Evolutionary conservation across 2,329 filamentous ascomycete genomes (phyloP), one percentile per base, ranked within the genome.

Genomic region (Sporothrix variecibatus): DNA sequence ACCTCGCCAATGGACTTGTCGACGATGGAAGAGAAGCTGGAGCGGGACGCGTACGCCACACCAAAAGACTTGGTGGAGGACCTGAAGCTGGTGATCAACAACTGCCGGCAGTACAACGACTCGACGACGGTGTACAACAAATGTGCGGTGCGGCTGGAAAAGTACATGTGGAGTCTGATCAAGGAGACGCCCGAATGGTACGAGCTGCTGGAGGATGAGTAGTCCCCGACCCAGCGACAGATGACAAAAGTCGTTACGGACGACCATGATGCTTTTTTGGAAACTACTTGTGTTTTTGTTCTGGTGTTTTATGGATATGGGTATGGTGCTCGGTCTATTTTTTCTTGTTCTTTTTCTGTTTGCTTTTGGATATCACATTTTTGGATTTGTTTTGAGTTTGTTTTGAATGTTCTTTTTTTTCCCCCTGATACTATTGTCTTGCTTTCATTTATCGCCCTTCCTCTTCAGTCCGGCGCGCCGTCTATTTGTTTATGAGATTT

Each of bases 21-120:
- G 64, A 98, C 95, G n/a, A 98, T 99, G 95, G 96, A 98, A 82
- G 91, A 90, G 78, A 97, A 97, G 83, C 92, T 98, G 76, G 95
- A 98, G 80, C 93, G 94, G 49, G 96, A 98, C 82, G 89, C 95
- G 79, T 99, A 99, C 81, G 89, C 90, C 17, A 94, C 90, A 0
- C 95, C 96, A 0, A 94, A 98, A 80, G 96, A 98, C 79, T 97
- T 99, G 78, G 91, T 95, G 83, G 89, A 88, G 76, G 96, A 99
- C 81, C 93, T 95, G 9, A 92, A 91, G 80, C 89, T 98, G 79
- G 91, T 99, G 77, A 98, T 97, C 79, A 91, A 95, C 81, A 99
- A 99, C 82, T 99, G 96, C 82, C 91, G 95, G 77, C 92, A 93
- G 80, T 99, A 98, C 86, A 99, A 99, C 80, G 97, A 95, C 78